These are phyloP conservation scores for Paramecium biaurelia DNA, from an alignment of 73 alveolate species.

Conservation along the genomic window DNA sequence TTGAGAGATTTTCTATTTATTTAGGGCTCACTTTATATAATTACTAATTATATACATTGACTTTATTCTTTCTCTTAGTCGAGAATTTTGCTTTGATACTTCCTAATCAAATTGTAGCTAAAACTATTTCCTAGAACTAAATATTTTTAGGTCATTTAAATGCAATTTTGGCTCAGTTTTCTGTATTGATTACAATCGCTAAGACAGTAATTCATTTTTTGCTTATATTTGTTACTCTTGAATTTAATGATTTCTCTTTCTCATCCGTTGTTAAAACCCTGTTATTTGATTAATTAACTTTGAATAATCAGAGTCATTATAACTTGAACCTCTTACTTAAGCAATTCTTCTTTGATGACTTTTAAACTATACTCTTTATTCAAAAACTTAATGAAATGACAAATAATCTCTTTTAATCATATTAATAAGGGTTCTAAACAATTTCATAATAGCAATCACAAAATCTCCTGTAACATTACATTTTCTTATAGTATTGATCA, in stretches of 20 bases:
- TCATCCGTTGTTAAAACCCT: not conserved
- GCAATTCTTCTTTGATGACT: not conserved
- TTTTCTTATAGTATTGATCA: not conserved
- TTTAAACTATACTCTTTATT: not conserved
- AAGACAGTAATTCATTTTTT: not conserved
- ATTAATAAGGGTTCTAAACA: not conserved
- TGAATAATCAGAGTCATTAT: not conserved
- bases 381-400: constrained; percentile 26
- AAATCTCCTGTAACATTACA: not conserved
- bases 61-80: not conserved
- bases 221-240: not conserved
- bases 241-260: not conserved
- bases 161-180: not conserved
- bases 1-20: not conserved
- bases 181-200: not conserved
- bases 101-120: not conserved
- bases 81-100: not conserved
- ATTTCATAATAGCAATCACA: not conserved
- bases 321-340: not conserved
- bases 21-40: not conserved
- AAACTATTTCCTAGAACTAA: not conserved
- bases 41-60: not conserved
- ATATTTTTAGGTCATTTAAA: not conserved
- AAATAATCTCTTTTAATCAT: constrained; percentile 23
- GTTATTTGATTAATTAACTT: not conserved